These are phyloP conservation scores for Starmerella davenportii DNA, from an alignment of 805 yeast species.

Conservation along the genomic window DNA sequence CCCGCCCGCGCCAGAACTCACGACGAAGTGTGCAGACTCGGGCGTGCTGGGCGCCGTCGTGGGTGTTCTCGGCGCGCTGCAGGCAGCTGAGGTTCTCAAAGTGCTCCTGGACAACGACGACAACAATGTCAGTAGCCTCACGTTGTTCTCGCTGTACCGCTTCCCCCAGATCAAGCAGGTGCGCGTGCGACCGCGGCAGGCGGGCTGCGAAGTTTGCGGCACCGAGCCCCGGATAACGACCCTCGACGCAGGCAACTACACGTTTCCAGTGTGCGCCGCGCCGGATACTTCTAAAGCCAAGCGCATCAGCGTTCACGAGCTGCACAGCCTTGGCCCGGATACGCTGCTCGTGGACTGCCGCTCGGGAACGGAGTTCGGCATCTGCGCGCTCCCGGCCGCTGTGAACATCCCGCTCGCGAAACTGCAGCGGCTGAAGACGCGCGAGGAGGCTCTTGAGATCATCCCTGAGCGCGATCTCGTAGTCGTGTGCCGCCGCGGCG, in stretches of 20 bases:
- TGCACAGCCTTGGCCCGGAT: constrained; percentile 2
- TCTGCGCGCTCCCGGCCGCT: constrained; percentile 42
- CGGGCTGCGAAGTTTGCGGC: constrained; percentile 49
- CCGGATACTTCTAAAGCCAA: constrained; percentile 31
- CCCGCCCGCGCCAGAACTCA: constrained; percentile 73
- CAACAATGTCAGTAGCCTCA: constrained; percentile 41
- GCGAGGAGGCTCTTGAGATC: constrained; percentile 8
- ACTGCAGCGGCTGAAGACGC: constrained; percentile 23
- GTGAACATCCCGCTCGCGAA: constrained; percentile 45
- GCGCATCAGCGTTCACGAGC: constrained; percentile 20
- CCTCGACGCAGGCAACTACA: constrained; percentile 41
- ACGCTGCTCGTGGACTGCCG: constrained; percentile 55
- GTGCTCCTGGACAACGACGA: constrained; percentile 31
- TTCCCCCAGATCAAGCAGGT: constrained; percentile 49
- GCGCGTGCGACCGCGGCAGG: constrained; percentile 56
- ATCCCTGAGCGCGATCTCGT: constrained; percentile 25
- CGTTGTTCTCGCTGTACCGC: constrained; percentile 32
- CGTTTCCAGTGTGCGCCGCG: constrained; percentile 25
- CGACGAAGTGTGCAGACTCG: constrained; percentile 77
- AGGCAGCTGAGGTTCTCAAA: constrained; percentile 78
- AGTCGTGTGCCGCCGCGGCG: constrained; percentile 74
- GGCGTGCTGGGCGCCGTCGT: constrained; percentile 95
- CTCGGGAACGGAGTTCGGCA: constrained; percentile 54
- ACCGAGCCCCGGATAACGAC: constrained; percentile 32
- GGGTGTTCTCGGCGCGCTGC: constrained; percentile 72